Base-by-base conservation (phyloP, 805 yeast genomes). In the Saccharomycopsis sp. region DNA sequence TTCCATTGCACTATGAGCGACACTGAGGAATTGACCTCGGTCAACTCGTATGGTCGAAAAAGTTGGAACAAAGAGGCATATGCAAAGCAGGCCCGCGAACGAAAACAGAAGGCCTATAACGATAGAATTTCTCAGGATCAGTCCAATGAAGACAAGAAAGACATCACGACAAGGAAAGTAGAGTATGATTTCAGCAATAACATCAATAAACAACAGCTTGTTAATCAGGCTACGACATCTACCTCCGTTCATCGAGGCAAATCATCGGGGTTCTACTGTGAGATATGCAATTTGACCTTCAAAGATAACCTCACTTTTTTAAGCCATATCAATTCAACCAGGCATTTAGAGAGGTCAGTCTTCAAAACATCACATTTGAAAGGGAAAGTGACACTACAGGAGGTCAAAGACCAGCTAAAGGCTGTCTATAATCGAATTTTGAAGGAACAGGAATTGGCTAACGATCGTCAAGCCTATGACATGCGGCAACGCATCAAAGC, bases 191-290 rank as follows among this genome's bases (percentile, higher is more conserved):
- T 73, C 16, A 51, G 64, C 2, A 55, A 64, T 3, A 67, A 70
- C 48, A 53, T 73, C 23, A 75, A 75, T 59, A 68, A 73, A 52
- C 66, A 68, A 51, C 69, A 67, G 15, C 61, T 75, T 0, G 66
- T 73, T 2, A 68, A 70, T 24, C 56, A 57, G 29, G 47, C 61
- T 1, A 64, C 69, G 0, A 29, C 37, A 29, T 62, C 68, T 21
- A 64, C 67, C 4, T 63, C 68, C 0, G 69, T 64, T 18, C 76
- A 75, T 47, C 67, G 67, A 61, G 82, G 90, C 56, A 78, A 78
- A 57, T 81, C 87, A 24, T 88, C 89, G 60, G 97, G 97, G 21
- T 92, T 92, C 70, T 80, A 80, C 64, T 94, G 99, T 71, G 87
- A 85, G 9, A 69, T 81, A 1, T 94, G 99, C 70, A 81, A 85